Conservation (phyloP, 2,329 filamentous ascomycete species). For the Cladophialophora exuberans region DNA sequence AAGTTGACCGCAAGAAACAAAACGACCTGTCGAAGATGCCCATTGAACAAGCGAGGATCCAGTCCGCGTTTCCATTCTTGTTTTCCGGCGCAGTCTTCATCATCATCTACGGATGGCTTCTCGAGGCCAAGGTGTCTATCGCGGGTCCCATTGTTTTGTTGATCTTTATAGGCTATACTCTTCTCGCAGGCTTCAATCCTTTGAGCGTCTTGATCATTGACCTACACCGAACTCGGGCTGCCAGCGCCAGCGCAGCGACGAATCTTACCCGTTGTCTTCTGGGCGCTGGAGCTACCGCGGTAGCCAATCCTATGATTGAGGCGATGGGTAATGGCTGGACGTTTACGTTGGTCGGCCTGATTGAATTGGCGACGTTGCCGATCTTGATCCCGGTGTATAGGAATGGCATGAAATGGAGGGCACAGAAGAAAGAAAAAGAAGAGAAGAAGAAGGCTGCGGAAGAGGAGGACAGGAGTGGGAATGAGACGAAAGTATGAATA, state of each 20-base stretch:
- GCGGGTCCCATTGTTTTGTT: slow-evolving; percentile 38
- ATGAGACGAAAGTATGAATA: neutral
- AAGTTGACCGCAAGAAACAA: slow-evolving; percentile 28
- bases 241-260: slow-evolving; percentile 40
- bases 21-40: slow-evolving; percentile 42
- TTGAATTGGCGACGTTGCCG: slow-evolving; percentile 6
- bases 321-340: slow-evolving; percentile 26
- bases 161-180: slow-evolving; percentile 21
- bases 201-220: slow-evolving; percentile 26
- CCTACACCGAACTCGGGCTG: slow-evolving; percentile 31
- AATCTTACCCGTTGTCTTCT: slow-evolving; percentile 44
- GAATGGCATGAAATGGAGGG: slow-evolving; percentile 7
- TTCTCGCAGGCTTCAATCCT: slow-evolving; percentile 15
- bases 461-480: neutral
- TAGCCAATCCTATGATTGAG: slow-evolving; percentile 31
- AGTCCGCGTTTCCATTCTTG: slow-evolving; percentile 47
- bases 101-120: slow-evolving; percentile 48
- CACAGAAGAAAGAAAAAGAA: neutral
- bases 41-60: slow-evolving; percentile 48
- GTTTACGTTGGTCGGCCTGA: slow-evolving; percentile 13
- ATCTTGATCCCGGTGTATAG: slow-evolving; percentile 5
- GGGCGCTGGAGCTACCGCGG: slow-evolving; percentile 37
- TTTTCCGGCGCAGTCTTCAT: slow-evolving; percentile 37
- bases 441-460: neutral
- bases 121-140: slow-evolving; percentile 40